Evolutionary conservation across 305 asterid genomes (phyloP), one percentile per base, ranked within the genome.

Genomic region (Striga hermonthica): DNA sequence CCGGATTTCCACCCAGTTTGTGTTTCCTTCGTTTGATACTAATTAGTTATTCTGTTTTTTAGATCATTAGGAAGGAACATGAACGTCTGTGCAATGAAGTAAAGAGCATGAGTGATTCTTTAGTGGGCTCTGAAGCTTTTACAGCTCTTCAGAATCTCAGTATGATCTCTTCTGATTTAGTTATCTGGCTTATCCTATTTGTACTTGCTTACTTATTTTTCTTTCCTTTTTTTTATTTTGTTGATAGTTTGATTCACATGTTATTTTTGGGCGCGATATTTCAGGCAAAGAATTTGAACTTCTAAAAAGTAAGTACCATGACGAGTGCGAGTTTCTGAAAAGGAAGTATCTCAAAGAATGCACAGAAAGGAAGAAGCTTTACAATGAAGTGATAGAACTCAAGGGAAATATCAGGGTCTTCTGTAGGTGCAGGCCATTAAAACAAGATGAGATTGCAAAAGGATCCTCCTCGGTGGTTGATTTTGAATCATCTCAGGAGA

Each of bases 331-430:
- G 28, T 38, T 79, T n/a, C 71, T 90, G 76, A 90, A 79, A 74
- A 92, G 81, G 81, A 89, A 80, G 76, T 87, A 82, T 73, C 74
- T 74, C 39, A 87, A 89, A 49, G 94, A 87, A 78, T 84, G 77
- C 78, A 66, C 73, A 5, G 91, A 89, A 67, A 86, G 96, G 49
- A 92, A 82, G 78, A 82, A 74, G 64, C 85, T 92, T 31, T 92
- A 85, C 72, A 92, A 92, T 79, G 96, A 89, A 81, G 86, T 89
- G 77, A 87, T 92, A 73, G 98, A 92, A 67, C 90, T 92, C 54
- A 92, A 84, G 75, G 98, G 98, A 52, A 92, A 92, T 74, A 89
- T 92, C 40, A 82, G 96, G 77, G 98, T 92, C 78, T 92, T 89
- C 77, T 92, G 98, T 65, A 79, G 98, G 83, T 92, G 94, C 75